Conservation (phyloP, 2,329 filamentous ascomycete genomes). For the Sporothrix globosa region DNA sequence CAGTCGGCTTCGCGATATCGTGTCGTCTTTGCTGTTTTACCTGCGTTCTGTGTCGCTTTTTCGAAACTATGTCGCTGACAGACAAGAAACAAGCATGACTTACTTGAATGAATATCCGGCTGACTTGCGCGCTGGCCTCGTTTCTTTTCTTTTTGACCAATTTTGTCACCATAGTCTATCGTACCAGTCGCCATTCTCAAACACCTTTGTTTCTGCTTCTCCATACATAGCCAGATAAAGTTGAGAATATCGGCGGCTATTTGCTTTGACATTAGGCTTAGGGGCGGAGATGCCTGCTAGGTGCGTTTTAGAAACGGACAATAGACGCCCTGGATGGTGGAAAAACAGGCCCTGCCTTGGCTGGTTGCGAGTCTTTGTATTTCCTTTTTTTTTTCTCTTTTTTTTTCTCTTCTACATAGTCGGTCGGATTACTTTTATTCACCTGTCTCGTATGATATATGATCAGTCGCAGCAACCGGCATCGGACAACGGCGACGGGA, state of each 20-base stretch:
- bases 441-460: conserved; percentile 16
- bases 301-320: neutral
- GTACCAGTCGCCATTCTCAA: neutral
- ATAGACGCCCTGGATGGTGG: neutral
- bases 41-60: neutral
- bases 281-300: neutral
- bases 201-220: conserved; percentile 1
- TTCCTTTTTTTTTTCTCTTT: neutral
- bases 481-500: conserved; percentile 12
- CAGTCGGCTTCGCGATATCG: neutral
- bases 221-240: neutral
- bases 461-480: neutral
- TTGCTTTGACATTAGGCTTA: neutral
- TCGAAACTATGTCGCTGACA: conserved; percentile 10
- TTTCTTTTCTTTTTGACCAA: neutral
- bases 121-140: neutral
- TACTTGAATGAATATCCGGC: no score
- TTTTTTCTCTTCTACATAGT: neutral
- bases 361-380: neutral
- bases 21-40: neutral
- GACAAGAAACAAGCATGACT: neutral
- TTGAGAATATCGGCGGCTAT: neutral
- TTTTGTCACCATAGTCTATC: neutral
- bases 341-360: neutral
- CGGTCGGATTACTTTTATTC: no score